Conservation (phyloP, 148 eudicot species). For the Amaranthus cruentus region DNA sequence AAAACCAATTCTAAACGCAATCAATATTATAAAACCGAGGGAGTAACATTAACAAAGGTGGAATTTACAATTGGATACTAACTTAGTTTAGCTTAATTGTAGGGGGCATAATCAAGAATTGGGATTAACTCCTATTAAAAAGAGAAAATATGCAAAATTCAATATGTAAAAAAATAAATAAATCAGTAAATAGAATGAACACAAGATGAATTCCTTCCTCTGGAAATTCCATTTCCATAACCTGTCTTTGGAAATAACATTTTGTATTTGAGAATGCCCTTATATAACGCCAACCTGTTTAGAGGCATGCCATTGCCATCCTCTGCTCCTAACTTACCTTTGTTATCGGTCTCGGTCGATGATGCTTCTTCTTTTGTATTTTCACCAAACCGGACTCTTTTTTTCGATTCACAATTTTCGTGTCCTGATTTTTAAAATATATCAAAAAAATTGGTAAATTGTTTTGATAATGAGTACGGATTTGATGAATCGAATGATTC, state of each 20-base stretch:
- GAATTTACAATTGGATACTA: too few relatives aligned
- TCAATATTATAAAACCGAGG: too few relatives aligned
- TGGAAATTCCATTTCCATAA: constrained; percentile 28
- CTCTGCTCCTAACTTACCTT: constrained; percentile 13
- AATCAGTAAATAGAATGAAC: constrained; percentile 6
- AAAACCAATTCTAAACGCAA: too few relatives aligned
- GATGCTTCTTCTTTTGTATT: constrained; percentile 18
- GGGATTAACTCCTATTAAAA: not conserved
- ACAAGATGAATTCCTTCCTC: constrained; percentile 18
- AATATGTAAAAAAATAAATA: not conserved
- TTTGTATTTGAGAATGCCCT: constrained; percentile 41
- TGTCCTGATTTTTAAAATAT: constrained; percentile 16
- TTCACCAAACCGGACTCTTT: constrained; percentile 38
- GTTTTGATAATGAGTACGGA: too few relatives aligned
- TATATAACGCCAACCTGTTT: constrained; percentile 58
- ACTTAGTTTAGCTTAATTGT: too few relatives aligned
- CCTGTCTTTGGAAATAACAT: constrained; percentile 23
- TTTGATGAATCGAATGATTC: too few relatives aligned
- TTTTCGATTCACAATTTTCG: constrained; percentile 34
- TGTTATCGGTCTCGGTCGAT: not conserved
- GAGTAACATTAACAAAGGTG: too few relatives aligned
- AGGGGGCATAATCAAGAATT: too few relatives aligned
- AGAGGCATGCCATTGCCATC: constrained; percentile 42
- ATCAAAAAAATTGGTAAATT: too few relatives aligned
- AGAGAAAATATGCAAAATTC: too few relatives aligned